Conservation (phyloP, 768 basidiomycete species). For the Phylloporus rhodoxanthus region DNA sequence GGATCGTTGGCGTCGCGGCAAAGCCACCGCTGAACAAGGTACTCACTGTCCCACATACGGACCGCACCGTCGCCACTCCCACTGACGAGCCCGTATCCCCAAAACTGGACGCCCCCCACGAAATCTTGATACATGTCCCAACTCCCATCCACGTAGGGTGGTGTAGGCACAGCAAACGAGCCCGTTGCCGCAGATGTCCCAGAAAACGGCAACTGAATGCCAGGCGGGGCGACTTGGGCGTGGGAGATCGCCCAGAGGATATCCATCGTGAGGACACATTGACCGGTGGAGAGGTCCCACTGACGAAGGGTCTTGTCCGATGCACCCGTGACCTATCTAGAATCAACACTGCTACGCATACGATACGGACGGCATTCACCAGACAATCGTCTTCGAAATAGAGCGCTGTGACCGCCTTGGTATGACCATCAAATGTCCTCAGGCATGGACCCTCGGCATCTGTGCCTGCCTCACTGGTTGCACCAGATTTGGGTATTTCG, state of each 20-base stretch:
- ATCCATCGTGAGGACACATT: constrained; percentile 99
- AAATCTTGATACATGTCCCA: constrained; percentile 97
- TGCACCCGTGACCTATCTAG: constrained; percentile 85
- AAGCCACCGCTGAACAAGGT: background rate
- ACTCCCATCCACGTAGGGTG: constrained; percentile 82
- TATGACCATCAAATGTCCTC: constrained; percentile 82
- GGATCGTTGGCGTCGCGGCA: background rate
- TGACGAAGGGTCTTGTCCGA: constrained; percentile 97
- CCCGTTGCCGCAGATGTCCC: constrained; percentile 52
- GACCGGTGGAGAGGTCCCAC: constrained; percentile 96
- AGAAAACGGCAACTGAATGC: constrained; percentile 42
- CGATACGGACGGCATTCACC: constrained; percentile 40
- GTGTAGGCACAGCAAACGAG: constrained; percentile 75
- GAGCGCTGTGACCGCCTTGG: constrained; percentile 84
- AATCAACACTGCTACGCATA: constrained; percentile 13
- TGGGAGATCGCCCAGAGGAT: constrained; percentile 99
- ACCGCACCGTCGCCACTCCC: constrained; percentile 97
- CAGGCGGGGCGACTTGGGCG: constrained; percentile 47
- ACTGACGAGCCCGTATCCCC: constrained; percentile 96
- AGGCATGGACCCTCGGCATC: constrained; percentile 52
- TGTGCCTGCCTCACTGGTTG: constrained; percentile 36
- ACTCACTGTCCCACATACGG: constrained; percentile 98
- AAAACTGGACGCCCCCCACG: constrained; percentile 96
- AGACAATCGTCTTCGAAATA: constrained; percentile 95
- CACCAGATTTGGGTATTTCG: constrained; percentile 36